phyloP scores from a whole-genome alignment of 2,329 filamentous ascomycete genomes.

The Cordyceps militaris region DNA sequence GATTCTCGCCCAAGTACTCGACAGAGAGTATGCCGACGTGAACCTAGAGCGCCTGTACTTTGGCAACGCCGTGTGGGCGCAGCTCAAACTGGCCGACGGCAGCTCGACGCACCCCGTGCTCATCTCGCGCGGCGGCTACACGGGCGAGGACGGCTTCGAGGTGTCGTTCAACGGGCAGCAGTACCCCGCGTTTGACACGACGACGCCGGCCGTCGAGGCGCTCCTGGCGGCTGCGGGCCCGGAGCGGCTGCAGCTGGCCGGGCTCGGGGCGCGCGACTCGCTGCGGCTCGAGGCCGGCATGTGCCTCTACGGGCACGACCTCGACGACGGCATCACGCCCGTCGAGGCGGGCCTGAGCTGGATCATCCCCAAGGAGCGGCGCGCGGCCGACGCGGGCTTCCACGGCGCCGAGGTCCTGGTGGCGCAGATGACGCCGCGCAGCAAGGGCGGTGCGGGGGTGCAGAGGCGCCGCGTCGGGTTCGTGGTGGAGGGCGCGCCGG shows the following conservation, averaged over 20 bases:
- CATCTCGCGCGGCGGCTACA: slow-evolving; percentile 87
- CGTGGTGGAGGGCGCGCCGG: slow-evolving; percentile 76
- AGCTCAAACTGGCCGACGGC: slow-evolving; percentile 54
- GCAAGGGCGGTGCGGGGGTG: slow-evolving; percentile 65
- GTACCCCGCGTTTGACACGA: slow-evolving; percentile 31
- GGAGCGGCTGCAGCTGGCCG: slow-evolving; percentile 66
- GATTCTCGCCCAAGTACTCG: slow-evolving; percentile 59
- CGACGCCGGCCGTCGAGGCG: slow-evolving; percentile 55
- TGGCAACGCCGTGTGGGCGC: slow-evolving; percentile 62
- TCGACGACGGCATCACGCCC: slow-evolving; percentile 66
- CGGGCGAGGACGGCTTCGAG: slow-evolving; percentile 96
- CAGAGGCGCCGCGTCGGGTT: slow-evolving; percentile 71
- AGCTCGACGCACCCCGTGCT: slow-evolving; percentile 39
- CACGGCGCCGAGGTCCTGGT: slow-evolving; percentile 76
- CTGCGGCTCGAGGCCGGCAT: slow-evolving; percentile 93
- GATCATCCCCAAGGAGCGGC: slow-evolving; percentile 78
- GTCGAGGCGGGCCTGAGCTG: slow-evolving; percentile 57
- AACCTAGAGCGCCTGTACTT: slow-evolving; percentile 71
- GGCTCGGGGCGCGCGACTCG: slow-evolving; percentile 84
- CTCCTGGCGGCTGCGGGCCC: slow-evolving; percentile 59
- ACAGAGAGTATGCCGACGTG: slow-evolving; percentile 29
- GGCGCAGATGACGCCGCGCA: slow-evolving; percentile 65
- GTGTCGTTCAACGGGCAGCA: slow-evolving; percentile 62
- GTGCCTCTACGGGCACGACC: slow-evolving; percentile 99
- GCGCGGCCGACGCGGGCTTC: slow-evolving; percentile 58